Percentiles rank a stretch among this genome's conserved stretches.
Conservation (phyloP, 2,329 filamentous ascomycete genomes). For the Monosporascus sp. region DNA sequence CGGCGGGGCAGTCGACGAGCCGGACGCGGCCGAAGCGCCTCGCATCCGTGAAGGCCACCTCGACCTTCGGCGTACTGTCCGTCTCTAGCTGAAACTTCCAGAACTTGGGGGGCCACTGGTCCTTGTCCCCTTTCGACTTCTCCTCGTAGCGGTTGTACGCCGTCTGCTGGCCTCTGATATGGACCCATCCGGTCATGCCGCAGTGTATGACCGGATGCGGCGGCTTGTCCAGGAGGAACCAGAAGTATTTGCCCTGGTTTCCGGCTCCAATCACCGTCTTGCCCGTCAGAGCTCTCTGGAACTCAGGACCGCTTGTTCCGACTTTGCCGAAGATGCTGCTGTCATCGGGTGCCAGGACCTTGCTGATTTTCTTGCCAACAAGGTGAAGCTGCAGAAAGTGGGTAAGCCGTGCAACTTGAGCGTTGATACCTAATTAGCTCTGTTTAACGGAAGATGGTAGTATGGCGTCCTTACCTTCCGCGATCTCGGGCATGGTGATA, state of each 20-base stretch:
- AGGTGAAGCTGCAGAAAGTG: slow-evolving; percentile 78
- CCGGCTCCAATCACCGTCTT: slow-evolving; percentile 67
- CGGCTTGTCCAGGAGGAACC: slow-evolving; percentile 67
- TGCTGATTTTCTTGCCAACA: slow-evolving; percentile 74
- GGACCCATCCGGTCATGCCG: slow-evolving; percentile 80
- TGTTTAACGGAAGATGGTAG: background rate
- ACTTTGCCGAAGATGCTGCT: slow-evolving; percentile 85
- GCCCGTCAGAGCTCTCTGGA: slow-evolving; percentile 67
- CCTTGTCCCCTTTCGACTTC: slow-evolving; percentile 54
- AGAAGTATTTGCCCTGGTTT: slow-evolving; percentile 97
- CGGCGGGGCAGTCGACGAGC: slow-evolving; percentile 72
- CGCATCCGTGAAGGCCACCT: slow-evolving; percentile 78
- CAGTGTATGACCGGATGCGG: slow-evolving; percentile 90
- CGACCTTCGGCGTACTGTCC: slow-evolving; percentile 42
- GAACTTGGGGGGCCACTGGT: slow-evolving; percentile 81
- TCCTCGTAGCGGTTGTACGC: slow-evolving; percentile 81
- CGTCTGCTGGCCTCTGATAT: slow-evolving; percentile 73
- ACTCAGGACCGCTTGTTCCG: slow-evolving; percentile 70
- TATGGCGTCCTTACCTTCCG: slow-evolving; percentile 17
- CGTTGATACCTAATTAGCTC: background rate
- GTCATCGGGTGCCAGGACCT: slow-evolving; percentile 70
- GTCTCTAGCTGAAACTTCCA: slow-evolving; percentile 81
- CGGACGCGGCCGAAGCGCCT: slow-evolving; percentile 74
- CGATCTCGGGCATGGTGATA: slow-evolving; percentile 22
- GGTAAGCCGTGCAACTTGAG: slow-evolving; percentile 70